Evolutionary conservation across 2,329 filamentous ascomycete genomes (phyloP).

Genomic region (Daldinia eschscholtzii): DNA sequence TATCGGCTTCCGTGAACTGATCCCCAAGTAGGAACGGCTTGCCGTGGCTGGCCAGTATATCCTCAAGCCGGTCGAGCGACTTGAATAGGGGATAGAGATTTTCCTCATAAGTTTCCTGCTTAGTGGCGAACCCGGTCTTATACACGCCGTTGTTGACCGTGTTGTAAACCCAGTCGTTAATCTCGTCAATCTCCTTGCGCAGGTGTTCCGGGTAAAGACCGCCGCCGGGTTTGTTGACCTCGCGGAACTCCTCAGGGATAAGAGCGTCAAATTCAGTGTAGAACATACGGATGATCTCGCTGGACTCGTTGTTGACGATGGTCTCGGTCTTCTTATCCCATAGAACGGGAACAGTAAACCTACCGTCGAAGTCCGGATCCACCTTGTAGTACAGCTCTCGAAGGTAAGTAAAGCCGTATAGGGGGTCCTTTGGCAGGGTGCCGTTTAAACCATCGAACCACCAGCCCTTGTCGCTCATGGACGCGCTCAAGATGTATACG

Average conservation of each 20-base stretch:
- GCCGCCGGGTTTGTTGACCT: slow-evolving; percentile 62
- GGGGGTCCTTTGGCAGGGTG: slow-evolving; percentile 66
- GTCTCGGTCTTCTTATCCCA: slow-evolving; percentile 76
- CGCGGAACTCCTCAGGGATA: slow-evolving; percentile 65
- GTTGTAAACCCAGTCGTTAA: slow-evolving; percentile 76
- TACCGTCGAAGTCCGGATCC: slow-evolving; percentile 74
- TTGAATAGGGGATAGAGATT: slow-evolving; percentile 71
- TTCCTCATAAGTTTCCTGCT: slow-evolving; percentile 74
- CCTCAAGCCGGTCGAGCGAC: slow-evolving; percentile 74
- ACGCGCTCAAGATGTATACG: slow-evolving; percentile 76
- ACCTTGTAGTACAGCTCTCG: slow-evolving; percentile 78
- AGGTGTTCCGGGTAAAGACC: slow-evolving; percentile 70
- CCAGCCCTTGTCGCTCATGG: slow-evolving; percentile 71
- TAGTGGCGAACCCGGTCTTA: slow-evolving; percentile 73
- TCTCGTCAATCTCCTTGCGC: slow-evolving; percentile 69
- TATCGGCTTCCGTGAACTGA: slow-evolving; percentile 75
- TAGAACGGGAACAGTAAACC: slow-evolving; percentile 80
- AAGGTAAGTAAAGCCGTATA: slow-evolving; percentile 75
- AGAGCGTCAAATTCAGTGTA: slow-evolving; percentile 78
- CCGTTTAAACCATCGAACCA: slow-evolving; percentile 61
- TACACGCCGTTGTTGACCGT: slow-evolving; percentile 65
- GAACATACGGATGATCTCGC: slow-evolving; percentile 87
- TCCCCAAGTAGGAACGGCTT: slow-evolving; percentile 72
- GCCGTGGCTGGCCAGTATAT: slow-evolving; percentile 61
- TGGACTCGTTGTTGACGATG: slow-evolving; percentile 86